phyloP scores from a whole-genome alignment of 148 eudicot genomes.

The Vaccinium corymbosum region DNA sequence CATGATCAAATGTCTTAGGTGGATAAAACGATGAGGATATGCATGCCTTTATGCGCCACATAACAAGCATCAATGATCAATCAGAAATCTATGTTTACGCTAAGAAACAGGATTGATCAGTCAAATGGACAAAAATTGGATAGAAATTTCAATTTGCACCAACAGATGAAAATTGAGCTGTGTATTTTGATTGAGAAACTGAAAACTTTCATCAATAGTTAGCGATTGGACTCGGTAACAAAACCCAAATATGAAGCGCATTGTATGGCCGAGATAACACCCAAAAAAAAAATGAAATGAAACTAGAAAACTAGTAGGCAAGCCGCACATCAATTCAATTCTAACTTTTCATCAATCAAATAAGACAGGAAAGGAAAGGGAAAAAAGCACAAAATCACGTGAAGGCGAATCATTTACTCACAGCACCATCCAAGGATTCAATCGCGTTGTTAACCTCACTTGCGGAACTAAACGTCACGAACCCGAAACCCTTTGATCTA shows the following conservation, averaged over 20 bases:
- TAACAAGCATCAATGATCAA: background rate
- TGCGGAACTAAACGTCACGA: slow-evolving; percentile 69
- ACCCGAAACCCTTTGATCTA: slow-evolving; percentile 95
- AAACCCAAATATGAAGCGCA: background rate
- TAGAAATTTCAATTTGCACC: background rate
- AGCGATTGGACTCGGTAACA: background rate
- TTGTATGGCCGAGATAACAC: background rate
- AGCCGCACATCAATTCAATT: background rate
- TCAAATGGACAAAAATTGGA: background rate
- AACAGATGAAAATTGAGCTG: background rate
- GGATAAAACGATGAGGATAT: background rate
- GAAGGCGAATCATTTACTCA: slow-evolving; percentile 36
- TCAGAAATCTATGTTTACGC: background rate
- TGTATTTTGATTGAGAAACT: background rate
- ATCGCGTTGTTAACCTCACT: slow-evolving; percentile 81
- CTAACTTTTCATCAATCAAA: background rate
- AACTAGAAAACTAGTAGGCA: background rate
- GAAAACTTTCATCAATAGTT: background rate
- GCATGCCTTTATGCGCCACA: background rate
- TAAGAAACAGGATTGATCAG: background rate
- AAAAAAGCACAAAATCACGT: background rate
- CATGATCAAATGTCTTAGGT: background rate
- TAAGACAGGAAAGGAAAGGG: background rate
- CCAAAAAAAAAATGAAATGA: background rate
- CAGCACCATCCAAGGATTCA: slow-evolving; percentile 72